Evolutionary conservation across 139 green algal species (phyloP).

Genomic region (Asterochloris erici): DNA sequence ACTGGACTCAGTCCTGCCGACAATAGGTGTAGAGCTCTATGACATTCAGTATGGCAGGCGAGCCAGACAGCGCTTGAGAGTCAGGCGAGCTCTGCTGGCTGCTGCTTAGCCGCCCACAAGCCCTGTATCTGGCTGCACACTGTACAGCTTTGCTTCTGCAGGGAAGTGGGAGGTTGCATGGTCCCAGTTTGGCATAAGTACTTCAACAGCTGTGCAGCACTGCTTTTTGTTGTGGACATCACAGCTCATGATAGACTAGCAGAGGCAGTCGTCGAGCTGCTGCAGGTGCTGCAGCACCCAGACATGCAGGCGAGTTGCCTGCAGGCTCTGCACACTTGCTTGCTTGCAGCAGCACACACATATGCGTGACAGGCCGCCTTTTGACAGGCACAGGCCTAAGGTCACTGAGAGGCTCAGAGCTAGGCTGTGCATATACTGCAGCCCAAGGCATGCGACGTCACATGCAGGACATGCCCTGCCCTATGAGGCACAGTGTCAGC

Average conservation of each 20-base stretch:
- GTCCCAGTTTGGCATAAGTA: conserved; percentile 10
- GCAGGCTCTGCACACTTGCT: too few species aligned
- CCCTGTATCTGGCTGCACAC: background rate
- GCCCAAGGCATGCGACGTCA: too few species aligned
- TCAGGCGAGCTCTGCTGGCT: background rate
- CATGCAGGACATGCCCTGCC: too few species aligned
- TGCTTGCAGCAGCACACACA: too few species aligned
- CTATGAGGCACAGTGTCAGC: too few species aligned
- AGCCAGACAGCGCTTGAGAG: background rate
- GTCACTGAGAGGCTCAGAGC: too few species aligned
- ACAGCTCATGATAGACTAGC: background rate
- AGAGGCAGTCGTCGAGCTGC: background rate
- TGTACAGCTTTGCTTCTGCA: background rate
- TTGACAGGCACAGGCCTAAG: too few species aligned
- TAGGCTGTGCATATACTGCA: too few species aligned
- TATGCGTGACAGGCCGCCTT: too few species aligned
- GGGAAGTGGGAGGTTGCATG: conserved; percentile 18
- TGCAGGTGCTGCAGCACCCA: background rate
- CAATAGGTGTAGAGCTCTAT: conserved; percentile 10
- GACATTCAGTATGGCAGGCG: background rate
- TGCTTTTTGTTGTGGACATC: background rate
- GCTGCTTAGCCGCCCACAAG: background rate
- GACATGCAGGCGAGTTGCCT: background rate
- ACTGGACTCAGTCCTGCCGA: background rate
- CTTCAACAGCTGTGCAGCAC: background rate